Evolutionary conservation across 2,329 filamentous ascomycete species (phyloP), one percentile per base, ranked within the genome.

Genomic region (Arthrobotrys sinensis): DNA sequence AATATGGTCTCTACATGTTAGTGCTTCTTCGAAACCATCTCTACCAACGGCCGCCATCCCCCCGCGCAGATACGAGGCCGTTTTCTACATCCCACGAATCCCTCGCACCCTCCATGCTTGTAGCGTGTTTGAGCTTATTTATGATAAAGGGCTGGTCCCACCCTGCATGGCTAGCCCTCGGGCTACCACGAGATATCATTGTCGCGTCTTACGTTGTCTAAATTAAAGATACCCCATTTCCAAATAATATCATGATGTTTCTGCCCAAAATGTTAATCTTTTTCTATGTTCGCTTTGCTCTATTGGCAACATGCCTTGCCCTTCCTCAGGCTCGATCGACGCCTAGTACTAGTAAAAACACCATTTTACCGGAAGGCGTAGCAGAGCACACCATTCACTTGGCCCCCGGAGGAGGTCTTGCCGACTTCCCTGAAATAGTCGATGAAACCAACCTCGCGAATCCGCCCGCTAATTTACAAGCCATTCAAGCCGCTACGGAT

Each of bases 71-170:
- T 66, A 48, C 38, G 68, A 72, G 68, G 14, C 24, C 8, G 12
- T 60, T 72, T 72, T 63, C 19, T 11, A 10, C 14, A 24, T 32
- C 16, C 14, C n/a, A 11, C 16, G 36, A 21, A 43, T 53, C 16
- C 36, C 46, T 34, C 14, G 11, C 21, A 5, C n/a, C 21, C 50
- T 24, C 1, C 21, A 38, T 53, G 16, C 53, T 14, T 8, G 21
- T 43, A 53, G 64, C 36, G 16, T n/a, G 12, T 76, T 76, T 76
- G 71, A 76, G 71, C 38, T 34, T 1, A 16, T 68, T 76, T 38
- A 16, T 43, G 14, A 16, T 2, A 32, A 32, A 21, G n/a, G 43
- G 24, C 24, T 43, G 34, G 48, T n/a, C 52, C 24, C 24, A 28
- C 24, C 38, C 34, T 34, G 32, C 36, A 46, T 45, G 36, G 48